Percentiles rank a stretch among this genome's conserved stretches.
Evolutionary conservation across 139 green algal species (phyloP).

Genomic region (Pleodorina starrii): DNA sequence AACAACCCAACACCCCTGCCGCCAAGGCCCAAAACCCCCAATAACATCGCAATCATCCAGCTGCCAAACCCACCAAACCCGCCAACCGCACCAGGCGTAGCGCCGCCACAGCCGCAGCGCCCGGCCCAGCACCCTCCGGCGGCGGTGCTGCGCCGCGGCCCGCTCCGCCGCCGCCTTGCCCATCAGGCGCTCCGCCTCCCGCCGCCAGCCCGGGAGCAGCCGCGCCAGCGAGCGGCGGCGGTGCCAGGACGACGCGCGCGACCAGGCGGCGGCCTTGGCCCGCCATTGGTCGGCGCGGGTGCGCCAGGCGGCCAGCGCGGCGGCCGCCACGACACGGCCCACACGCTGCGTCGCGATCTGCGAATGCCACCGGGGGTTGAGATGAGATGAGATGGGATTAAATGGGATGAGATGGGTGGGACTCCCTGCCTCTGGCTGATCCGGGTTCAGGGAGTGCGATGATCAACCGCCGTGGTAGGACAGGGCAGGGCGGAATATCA

Average conservation of each 20-base stretch:
- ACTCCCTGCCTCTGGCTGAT: no score
- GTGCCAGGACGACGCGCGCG: background rate
- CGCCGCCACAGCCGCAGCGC: background rate
- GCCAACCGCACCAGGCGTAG: slow-evolving; percentile 30
- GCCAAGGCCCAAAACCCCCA: no score
- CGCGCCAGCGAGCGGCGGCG: background rate
- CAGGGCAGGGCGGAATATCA: no score
- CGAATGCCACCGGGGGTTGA: background rate
- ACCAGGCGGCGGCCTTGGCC: background rate
- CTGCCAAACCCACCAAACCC: no score
- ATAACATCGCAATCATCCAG: no score
- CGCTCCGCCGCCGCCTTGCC: slow-evolving; percentile 28
- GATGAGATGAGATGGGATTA: no score
- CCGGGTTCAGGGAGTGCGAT: no score
- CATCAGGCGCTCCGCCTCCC: slow-evolving; percentile 2
- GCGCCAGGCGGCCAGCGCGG: background rate
- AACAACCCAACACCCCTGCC: no score
- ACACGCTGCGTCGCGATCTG: slow-evolving; percentile 8
- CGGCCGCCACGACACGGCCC: background rate
- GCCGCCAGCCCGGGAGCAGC: slow-evolving; percentile 23
- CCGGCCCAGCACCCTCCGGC: background rate
- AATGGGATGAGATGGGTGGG: no score
- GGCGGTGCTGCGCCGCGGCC: background rate
- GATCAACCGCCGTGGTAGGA: no score
- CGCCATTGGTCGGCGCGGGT: background rate